Evolutionary conservation across 208 protist species (phyloP), one percentile per base, ranked within the genome.

Genomic region (Trypanosoma cruzi): DNA sequence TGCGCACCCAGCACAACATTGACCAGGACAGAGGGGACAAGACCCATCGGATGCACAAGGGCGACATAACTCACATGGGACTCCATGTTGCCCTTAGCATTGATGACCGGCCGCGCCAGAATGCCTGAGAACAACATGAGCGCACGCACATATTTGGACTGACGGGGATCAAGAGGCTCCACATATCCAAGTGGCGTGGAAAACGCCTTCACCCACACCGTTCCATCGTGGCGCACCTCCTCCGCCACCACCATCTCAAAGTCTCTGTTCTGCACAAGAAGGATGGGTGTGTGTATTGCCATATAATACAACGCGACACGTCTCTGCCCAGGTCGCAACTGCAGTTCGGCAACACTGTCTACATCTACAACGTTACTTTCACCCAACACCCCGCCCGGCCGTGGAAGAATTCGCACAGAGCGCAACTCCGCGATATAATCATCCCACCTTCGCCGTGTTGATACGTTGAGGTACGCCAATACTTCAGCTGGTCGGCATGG

Each of bases 171-270:
- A n/a, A 87, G 65, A 14, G 86, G 84, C 58, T 82, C 77, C 24
- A 67, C 73, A 65, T 80, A 83, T 55, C 83, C 86, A 8, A 83
- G 57, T 22, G 86, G 84, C 0, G 86, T 79, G 6, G 89, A 95
- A 64, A 91, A 84, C 20, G 84, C 84, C 73, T 91, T 95, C 64
- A 89, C 64, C 61, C 73, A 80, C 36, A 84, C 81, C 14, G 74
- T 88, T 29, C 82, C 86, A 63, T 92, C 81, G 7, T 16, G 36
- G 13, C 65, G 58, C 52, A 88, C 77, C 63, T 82, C 80, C 80
- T 92, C 84, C 34, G 79, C 65, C 8, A 92, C 80, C 6, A 92
- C 80, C 22, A 95, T 67, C 64, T 95, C 89, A 49, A 95, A 89
- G 57, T 95, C 89, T 49, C 89, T 79, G 52, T 82, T 77, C 67